These are phyloP conservation scores for Dendrocalamus sinicus DNA, from an alignment of 176 grass and related monocot species.

Conservation along the genomic window DNA sequence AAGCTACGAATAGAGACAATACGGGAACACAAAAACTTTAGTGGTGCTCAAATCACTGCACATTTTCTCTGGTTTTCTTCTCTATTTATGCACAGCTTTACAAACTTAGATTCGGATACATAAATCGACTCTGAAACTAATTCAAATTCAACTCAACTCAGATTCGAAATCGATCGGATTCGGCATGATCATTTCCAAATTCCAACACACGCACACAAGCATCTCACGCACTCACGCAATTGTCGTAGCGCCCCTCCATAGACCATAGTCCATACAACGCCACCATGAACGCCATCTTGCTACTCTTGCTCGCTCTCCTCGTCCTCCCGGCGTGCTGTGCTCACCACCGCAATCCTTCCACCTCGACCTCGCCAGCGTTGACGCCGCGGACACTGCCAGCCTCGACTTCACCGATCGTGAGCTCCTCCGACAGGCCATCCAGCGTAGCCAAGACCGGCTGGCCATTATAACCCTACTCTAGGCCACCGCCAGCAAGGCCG, in stretches of 20 bases:
- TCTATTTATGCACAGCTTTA: too few species aligned
- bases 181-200: too few species aligned
- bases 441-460: slow-evolving; percentile 53
- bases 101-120: too few species aligned
- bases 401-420: slow-evolving; percentile 51
- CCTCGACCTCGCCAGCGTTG: slow-evolving; percentile 51
- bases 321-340: slow-evolving; percentile 26
- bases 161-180: too few species aligned
- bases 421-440: slow-evolving; percentile 49
- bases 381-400: slow-evolving; percentile 19
- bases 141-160: too few species aligned
- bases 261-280: background rate
- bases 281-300: slow-evolving; percentile 32
- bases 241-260: background rate
- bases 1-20: too few species aligned
- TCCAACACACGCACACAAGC: background rate
- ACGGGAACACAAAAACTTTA: too few species aligned
- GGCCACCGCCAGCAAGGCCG: background rate
- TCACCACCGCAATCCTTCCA: slow-evolving; percentile 26
- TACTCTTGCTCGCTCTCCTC: slow-evolving; percentile 47
- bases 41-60: too few species aligned
- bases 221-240: background rate
- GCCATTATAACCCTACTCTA: slow-evolving; percentile 1
- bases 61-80: too few species aligned
- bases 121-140: too few species aligned